Percentiles rank a stretch among this genome's conserved stretches.
phyloP scores from a whole-genome alignment of 1,139 yeast species.

The Geotrichum restrictum region DNA sequence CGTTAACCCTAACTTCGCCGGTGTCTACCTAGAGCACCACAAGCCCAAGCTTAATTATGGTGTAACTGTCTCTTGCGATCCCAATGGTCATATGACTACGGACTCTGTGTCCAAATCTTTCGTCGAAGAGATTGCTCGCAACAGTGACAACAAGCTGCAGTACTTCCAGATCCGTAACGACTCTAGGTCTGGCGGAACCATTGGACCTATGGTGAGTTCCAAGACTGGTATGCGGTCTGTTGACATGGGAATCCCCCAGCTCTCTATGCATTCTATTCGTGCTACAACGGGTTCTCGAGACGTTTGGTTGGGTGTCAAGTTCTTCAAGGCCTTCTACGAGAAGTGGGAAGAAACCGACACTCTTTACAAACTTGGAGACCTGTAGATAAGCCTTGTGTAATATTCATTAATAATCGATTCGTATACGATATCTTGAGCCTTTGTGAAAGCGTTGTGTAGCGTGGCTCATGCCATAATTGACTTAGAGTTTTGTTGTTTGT shows the following conservation, averaged over 20 bases:
- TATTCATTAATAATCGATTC: too few species aligned
- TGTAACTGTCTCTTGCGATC: conserved; percentile 63
- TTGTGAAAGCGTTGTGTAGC: too few species aligned
- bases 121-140: conserved; percentile 58
- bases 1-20: conserved; percentile 80
- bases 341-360: conserved; percentile 41
- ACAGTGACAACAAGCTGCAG: conserved; percentile 61
- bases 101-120: conserved; percentile 68
- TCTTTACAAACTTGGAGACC: conserved; percentile 34
- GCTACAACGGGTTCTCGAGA: conserved; percentile 92
- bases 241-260: conserved; percentile 88
- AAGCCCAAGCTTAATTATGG: conserved; percentile 78
- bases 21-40: conserved; percentile 65
- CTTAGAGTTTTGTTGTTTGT: neutral
- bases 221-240: conserved; percentile 83
- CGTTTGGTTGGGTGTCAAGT: conserved; percentile 57
- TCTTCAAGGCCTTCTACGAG: conserved; percentile 67
- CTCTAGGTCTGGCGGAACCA: conserved; percentile 91
- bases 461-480: neutral
- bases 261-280: conserved; percentile 92
- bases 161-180: conserved; percentile 66
- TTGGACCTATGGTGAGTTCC: conserved; percentile 86
- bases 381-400: conserved; percentile 23
- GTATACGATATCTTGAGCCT: too few species aligned
- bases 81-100: conserved; percentile 78